Percentiles rank a stretch among this genome's conserved stretches.
Conservation (phyloP, 1,284 basidiomycete genomes). For the Chalciporus sp. region DNA sequence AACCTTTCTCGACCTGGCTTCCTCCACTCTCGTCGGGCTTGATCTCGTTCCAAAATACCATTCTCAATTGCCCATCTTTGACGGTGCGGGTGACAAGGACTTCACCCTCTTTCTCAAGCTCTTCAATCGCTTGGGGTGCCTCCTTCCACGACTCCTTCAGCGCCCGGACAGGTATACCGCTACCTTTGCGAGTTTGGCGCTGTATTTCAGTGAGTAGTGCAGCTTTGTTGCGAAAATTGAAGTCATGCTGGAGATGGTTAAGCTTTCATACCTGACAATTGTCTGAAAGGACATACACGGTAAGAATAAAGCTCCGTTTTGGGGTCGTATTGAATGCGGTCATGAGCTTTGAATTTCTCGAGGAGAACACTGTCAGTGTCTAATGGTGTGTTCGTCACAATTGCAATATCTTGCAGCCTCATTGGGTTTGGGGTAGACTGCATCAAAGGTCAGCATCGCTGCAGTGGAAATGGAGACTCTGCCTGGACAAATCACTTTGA, state of each 20-base stretch:
- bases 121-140: conserved; percentile 79
- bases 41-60: conserved; percentile 93
- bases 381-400: conserved; percentile 74
- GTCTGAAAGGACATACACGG: conserved; percentile 48
- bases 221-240: conserved; percentile 80
- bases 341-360: conserved; percentile 80
- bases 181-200: conserved; percentile 73
- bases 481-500: conserved; percentile 54
- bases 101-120: conserved; percentile 85
- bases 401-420: conserved; percentile 83
- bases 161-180: conserved; percentile 82
- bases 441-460: conserved; percentile 10
- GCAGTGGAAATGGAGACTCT: conserved; percentile 4
- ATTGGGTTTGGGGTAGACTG: conserved; percentile 78
- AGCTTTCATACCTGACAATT: neutral
- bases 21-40: conserved; percentile 72
- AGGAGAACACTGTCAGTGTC: conserved; percentile 72
- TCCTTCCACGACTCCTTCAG: conserved; percentile 91
- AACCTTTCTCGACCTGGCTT: conserved; percentile 79
- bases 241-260: conserved; percentile 69
- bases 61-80: conserved; percentile 82
- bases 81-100: conserved; percentile 83
- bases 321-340: conserved; percentile 76
- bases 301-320: conserved; percentile 87
- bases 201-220: conserved; percentile 83